Evolutionary conservation across 2,329 filamentous ascomycete species (phyloP).

Genomic region (Thielaviopsis punctulata): DNA sequence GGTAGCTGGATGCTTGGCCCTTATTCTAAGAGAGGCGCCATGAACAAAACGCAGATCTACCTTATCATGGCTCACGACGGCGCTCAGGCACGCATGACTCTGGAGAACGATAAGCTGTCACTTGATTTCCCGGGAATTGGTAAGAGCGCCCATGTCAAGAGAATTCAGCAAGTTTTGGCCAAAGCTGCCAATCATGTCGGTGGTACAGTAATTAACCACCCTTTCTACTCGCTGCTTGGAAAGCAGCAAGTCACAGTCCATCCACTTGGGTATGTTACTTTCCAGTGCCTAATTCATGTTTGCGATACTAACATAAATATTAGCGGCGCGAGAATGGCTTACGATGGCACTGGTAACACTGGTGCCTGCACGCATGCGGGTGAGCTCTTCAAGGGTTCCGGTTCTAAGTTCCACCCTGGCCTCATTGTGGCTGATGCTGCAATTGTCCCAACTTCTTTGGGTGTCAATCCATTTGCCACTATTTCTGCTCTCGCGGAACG

Average conservation of each 20-base stretch:
- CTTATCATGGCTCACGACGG: slow-evolving; percentile 51
- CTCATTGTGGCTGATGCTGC: slow-evolving; percentile 46
- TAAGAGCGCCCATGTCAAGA: slow-evolving; percentile 34
- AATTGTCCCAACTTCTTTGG: slow-evolving; percentile 42
- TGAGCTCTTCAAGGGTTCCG: slow-evolving; percentile 37
- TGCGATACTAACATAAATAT: not conserved
- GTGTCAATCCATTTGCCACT: slow-evolving; percentile 52
- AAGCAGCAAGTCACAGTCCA: slow-evolving; percentile 47
- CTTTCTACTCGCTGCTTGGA: slow-evolving; percentile 37
- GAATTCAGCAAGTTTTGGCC: slow-evolving; percentile 33
- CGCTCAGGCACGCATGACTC: slow-evolving; percentile 40
- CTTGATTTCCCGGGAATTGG: slow-evolving; percentile 44
- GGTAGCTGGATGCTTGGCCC: slow-evolving; percentile 41
- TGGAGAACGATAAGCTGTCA: slow-evolving; percentile 41
- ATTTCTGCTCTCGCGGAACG: slow-evolving; percentile 53
- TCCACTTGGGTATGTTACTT: slow-evolving; percentile 38
- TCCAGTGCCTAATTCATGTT: not conserved
- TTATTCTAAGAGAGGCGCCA: slow-evolving; percentile 35
- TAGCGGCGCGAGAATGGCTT: slow-evolving; percentile 44
- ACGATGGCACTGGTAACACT: slow-evolving; percentile 35
- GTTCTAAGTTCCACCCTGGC: slow-evolving; percentile 33
- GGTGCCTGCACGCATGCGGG: slow-evolving; percentile 47
- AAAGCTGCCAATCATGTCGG: slow-evolving; percentile 39
- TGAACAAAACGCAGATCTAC: slow-evolving; percentile 45
- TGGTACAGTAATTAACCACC: slow-evolving; percentile 41